Conservation (phyloP, 2,329 filamentous ascomycete species). For the Arthrobotrys sinensis region DNA sequence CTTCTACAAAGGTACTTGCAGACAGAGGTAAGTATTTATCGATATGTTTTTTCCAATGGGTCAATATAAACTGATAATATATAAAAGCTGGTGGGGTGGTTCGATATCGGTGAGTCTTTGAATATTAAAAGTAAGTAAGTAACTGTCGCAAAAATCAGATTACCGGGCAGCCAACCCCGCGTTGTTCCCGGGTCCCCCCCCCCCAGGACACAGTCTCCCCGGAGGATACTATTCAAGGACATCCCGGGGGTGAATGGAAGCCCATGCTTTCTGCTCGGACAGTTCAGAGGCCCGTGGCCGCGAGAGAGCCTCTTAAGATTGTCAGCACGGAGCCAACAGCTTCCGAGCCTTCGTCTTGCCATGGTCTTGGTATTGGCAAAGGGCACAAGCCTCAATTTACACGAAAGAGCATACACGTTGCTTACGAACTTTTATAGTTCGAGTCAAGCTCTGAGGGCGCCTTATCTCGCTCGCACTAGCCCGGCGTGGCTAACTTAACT, state of each 20-base stretch:
- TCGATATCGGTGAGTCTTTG: not conserved
- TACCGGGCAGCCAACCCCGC: not conserved
- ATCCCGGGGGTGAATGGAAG: too few species aligned
- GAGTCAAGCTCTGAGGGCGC: not conserved
- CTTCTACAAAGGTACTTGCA: too few species aligned
- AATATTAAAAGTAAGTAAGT: not conserved
- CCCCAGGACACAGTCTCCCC: not conserved
- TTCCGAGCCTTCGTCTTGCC: too few species aligned
- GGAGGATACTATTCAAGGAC: too few species aligned
- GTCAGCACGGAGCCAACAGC: slow-evolving; percentile 27
- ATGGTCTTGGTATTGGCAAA: not conserved
- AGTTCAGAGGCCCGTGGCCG: slow-evolving; percentile 25
- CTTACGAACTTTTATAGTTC: not conserved
- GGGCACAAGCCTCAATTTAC: slow-evolving; percentile 1
- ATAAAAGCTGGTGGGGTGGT: too few species aligned
- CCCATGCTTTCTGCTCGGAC: not conserved
- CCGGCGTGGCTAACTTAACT: not conserved
- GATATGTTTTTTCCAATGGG: too few species aligned
- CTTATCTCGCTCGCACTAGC: slow-evolving; percentile 16
- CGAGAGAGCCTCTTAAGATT: not conserved
- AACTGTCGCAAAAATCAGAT: too few species aligned
- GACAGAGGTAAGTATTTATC: not conserved
- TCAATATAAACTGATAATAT: too few species aligned
- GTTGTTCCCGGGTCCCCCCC: not conserved
- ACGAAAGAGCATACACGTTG: not conserved